Evolutionary conservation across 2,329 filamentous ascomycete genomes (phyloP).

Genomic region (Colletotrichum echinochloae): DNA sequence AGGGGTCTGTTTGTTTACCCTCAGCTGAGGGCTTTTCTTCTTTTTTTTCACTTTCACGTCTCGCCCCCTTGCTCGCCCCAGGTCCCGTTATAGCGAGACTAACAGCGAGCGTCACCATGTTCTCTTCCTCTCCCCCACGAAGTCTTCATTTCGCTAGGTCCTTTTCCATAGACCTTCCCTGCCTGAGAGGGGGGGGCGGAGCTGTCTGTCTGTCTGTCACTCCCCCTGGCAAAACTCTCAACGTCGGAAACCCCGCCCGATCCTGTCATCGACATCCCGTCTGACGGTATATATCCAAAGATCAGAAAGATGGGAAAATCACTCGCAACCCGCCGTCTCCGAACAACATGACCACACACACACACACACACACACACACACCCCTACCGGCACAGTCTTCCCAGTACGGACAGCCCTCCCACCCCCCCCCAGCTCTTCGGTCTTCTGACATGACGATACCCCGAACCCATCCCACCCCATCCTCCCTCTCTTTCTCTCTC

Average conservation of each 20-base stretch:
- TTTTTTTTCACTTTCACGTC: no score
- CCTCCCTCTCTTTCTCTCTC: background rate
- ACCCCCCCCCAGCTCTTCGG: conserved; percentile 2
- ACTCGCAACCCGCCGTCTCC: background rate
- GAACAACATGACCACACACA: background rate
- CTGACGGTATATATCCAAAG: background rate
- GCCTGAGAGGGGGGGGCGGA: no score
- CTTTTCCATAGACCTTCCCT: background rate
- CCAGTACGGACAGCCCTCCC: background rate
- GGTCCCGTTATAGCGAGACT: conserved; percentile 7
- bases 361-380: no score
- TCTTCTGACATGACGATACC: background rate
- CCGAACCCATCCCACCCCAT: background rate
- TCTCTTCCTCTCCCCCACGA: background rate
- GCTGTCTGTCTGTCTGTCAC: no score
- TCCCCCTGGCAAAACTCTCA: no score
- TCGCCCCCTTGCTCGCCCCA: background rate
- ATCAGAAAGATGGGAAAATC: background rate
- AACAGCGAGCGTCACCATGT: background rate
- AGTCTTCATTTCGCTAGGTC: background rate
- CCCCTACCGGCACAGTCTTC: background rate
- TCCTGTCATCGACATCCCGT: background rate
- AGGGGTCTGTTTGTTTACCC: background rate
- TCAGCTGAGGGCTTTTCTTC: background rate
- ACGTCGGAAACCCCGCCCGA: background rate